Conservation (phyloP, 257 asterid species). For the Solanum etuberosum region DNA sequence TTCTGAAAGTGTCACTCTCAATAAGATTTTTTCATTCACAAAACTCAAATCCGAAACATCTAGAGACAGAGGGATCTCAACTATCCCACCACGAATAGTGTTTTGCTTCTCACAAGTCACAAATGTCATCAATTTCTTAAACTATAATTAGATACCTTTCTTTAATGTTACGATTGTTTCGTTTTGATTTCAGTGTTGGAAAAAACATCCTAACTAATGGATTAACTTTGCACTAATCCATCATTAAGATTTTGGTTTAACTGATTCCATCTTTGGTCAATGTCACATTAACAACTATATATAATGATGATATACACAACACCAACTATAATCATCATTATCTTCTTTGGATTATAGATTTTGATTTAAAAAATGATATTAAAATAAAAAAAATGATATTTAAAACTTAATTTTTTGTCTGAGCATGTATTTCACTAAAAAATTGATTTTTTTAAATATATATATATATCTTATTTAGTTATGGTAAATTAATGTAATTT, state of each 20-base stretch:
- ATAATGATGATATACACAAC: neutral
- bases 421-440: neutral
- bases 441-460: neutral
- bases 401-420: neutral
- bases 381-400: neutral
- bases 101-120: neutral
- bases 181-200: neutral
- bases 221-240: neutral
- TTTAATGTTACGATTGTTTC: neutral
- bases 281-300: neutral
- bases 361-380: neutral
- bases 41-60: accelerated
- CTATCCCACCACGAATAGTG: accelerated
- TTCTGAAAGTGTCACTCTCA: neutral
- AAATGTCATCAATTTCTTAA: neutral
- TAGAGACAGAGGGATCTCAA: neutral
- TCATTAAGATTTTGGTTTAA: neutral
- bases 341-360: neutral
- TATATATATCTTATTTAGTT: neutral
- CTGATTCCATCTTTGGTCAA: neutral
- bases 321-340: neutral
- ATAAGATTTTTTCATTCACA: neutral
- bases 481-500: neutral
- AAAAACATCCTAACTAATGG: neutral
- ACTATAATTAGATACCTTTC: neutral